These are phyloP conservation scores for Trichoderma atrobrunneum DNA, from an alignment of 2,329 filamentous ascomycete species.

Conservation along the genomic window DNA sequence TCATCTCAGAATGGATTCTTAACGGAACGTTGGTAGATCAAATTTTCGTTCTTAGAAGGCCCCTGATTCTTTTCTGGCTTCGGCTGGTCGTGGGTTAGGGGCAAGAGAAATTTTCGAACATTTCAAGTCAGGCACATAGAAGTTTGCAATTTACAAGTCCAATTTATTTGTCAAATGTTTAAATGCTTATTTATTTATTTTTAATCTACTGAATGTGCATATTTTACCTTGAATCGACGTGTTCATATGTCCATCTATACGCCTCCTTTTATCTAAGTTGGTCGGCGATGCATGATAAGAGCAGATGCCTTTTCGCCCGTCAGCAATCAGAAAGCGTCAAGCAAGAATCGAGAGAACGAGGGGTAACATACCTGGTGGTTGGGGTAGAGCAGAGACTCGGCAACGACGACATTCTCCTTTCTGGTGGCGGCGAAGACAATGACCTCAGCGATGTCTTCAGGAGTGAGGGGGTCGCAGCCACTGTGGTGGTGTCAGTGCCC, in stretches of 20 bases:
- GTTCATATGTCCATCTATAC: neutral
- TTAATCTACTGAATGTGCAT: neutral
- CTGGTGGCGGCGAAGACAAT: constrained; percentile 82
- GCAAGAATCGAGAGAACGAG: neutral
- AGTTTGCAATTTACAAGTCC: neutral
- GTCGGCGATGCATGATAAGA: constrained; percentile 33
- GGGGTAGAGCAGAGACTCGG: constrained; percentile 82
- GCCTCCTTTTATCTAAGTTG: neutral
- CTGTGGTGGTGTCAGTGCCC: constrained; percentile 36
- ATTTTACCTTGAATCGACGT: neutral
- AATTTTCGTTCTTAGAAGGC: constrained; percentile 41
- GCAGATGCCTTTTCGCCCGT: constrained; percentile 31
- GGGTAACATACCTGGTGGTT: constrained; percentile 70
- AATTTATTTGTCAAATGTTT: neutral
- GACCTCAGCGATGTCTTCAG: constrained; percentile 87
- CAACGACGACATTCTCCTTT: constrained; percentile 85
- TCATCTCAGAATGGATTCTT: constrained; percentile 67
- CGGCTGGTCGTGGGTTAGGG: constrained; percentile 34
- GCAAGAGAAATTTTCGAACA: constrained; percentile 46
- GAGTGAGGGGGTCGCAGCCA: constrained; percentile 77
- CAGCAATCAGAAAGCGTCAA: neutral
- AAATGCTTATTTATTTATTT: neutral
- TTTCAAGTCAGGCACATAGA: constrained; percentile 15
- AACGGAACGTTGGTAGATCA: constrained; percentile 80
- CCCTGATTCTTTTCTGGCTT: constrained; percentile 30